Base-by-base conservation (phyloP, 495 filamentous ascomycete species). In the Cercophora sp. region DNA sequence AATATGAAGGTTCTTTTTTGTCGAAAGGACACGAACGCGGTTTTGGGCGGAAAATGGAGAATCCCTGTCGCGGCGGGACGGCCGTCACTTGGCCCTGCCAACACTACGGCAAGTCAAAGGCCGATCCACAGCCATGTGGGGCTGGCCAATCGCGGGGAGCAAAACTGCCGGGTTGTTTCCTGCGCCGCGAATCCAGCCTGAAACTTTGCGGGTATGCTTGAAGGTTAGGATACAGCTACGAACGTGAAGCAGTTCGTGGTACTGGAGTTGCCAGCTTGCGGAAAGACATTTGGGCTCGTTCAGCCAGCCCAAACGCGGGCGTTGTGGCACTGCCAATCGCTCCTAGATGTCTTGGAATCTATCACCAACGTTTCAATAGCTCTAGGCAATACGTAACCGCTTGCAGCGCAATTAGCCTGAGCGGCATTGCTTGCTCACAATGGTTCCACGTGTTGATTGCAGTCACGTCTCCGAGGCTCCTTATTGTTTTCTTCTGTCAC, bases 11-110 rank as follows among this genome's bases (percentile, higher is more conserved):
- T 20, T 22, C 44, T 49, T 29, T 37, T 39, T 39, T 29, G 32
- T 27, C 54, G 60, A 63, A 59, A 68, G 69, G 68, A 72, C 68
- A 70, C 69, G 65, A 69, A 68, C 65, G 62, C 64, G 63, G 61
- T 60, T 66, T 60, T 54, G 58, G 34, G 42, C 26, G 48, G 27
- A 36, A n/a, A 15, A 19, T 35, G 46, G 20, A n/a, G 29, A 25
- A 60, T 55, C 51, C 60, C 56, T 52, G 56, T 48, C 41, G 50
- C 36, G 5, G 49, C 41, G n/a, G 35, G 25, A 15, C 27, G 40
- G 23, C 18, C 16, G 36, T 39, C 22, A 3, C 16, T 15, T 19
- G 18, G 23, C 18, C 24, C 2, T 29, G 23, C 35, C 51, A 40
- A 35, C 42, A 55, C 32, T 55, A 48, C 54, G 55, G 54, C 58